Evolutionary conservation across 352 stramenopile species (phyloP).

Genomic region (Globisporangium alternatum): DNA sequence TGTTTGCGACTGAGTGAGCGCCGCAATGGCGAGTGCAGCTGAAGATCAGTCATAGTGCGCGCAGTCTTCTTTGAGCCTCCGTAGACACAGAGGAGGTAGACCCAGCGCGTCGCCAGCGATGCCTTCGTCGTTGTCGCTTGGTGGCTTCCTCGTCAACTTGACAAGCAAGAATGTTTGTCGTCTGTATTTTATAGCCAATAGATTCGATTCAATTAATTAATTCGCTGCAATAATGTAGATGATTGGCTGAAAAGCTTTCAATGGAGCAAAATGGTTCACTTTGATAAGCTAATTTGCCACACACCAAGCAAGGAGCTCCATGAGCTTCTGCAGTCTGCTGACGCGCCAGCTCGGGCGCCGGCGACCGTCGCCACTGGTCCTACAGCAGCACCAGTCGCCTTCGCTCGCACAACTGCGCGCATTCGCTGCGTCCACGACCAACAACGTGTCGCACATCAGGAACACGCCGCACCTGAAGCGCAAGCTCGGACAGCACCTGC

Average conservation of each 20-base stretch:
- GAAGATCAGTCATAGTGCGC: not conserved
- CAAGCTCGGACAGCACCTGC: conserved; percentile 80
- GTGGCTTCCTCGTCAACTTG: not conserved
- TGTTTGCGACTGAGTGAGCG: not conserved
- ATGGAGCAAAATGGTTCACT: not conserved
- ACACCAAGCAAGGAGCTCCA: not conserved
- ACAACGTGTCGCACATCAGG: conserved; percentile 45
- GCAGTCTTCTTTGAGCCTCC: not conserved
- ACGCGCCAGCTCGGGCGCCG: not conserved
- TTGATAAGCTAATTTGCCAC: not conserved
- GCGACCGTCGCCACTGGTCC: not conserved
- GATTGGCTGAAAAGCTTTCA: conserved; percentile 11
- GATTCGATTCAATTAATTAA: not conserved
- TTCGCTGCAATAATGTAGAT: not conserved
- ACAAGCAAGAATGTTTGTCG: not conserved
- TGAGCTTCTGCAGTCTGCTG: conserved; percentile 5
- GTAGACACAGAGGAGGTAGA: not conserved
- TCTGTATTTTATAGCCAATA: not conserved
- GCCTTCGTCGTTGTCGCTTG: no score
- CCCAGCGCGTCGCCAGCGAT: not conserved
- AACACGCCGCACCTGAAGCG: conserved; percentile 74
- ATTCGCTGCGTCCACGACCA: not conserved
- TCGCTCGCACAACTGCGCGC: not conserved
- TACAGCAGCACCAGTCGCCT: not conserved
- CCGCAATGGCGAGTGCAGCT: not conserved